Base-by-base conservation (phyloP, 2,329 filamentous ascomycete genomes). In the Clonostachys chloroleuca region DNA sequence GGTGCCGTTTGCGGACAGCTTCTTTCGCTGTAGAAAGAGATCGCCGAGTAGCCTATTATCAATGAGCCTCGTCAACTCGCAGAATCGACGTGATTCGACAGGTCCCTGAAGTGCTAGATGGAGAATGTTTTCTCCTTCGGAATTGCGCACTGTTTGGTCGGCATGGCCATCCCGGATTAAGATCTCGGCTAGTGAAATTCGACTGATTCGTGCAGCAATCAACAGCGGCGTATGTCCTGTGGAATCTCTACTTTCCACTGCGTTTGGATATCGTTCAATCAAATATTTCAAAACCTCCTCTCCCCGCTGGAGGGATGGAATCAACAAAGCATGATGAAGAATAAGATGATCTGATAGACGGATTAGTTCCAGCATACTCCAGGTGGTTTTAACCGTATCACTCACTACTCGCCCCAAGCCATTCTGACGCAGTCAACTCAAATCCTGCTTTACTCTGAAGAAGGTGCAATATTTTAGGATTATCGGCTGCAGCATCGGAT, bases 221-320 rank as follows among this genome's bases (percentile, higher is more conserved):
- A 83, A 75, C 1, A 95, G 71, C 2, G 89, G 87, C 0, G 87
- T 92, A 44, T 77, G 68, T 1, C 81, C 81, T 8, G 68, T 58
- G 1, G 70, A 62, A 2, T 76, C 80, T 56, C 81, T 87, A 43
- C 76, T 72, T 48, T 90, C 80, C 2, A 95, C 57, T 2, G 74
- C 75, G 3, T 77, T 69, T 0, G 88, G 87, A 47, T 76, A 74
- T 10, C 75, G 70, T 30, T 83, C 72, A 45, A 88, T 63, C 3
- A 95, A 69, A 53, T 89, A 88, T 48, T 82, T 69, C 35, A 94
- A 70, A 5, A 90, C 61, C 33, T 71, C 68, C n/a, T 75, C 65
- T 0, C 79, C 72, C 5, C 74, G 57, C 2, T 65, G 54, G 12
- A 55, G 57, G 9, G 59, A 57, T 16, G 61, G 51, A 17, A 71